A percentile compares a stretch with the other conserved stretches of the same genome.
phyloP scores from a whole-genome alignment of 225 moss, liverwort and hornwort species.

The Physcomitrellopsis africana region DNA sequence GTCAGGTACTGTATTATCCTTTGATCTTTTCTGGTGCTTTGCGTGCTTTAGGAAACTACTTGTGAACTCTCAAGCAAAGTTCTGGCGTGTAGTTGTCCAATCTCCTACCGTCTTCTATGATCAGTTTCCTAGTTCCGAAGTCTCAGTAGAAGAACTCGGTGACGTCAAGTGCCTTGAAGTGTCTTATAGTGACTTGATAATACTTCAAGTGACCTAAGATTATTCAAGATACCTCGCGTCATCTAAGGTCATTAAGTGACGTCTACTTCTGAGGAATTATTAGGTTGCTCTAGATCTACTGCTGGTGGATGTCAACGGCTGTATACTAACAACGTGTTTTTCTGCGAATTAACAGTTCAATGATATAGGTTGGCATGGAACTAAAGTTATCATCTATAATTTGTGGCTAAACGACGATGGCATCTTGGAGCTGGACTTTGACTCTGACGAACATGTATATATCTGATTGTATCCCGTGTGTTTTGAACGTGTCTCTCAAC shows the following conservation, averaged over 20 bases:
- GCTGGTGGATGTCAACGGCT: no score
- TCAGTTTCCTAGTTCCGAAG: no score
- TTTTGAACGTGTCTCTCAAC: background rate
- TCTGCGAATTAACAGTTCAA: constrained; percentile 41
- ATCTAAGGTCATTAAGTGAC: background rate
- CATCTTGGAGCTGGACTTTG: constrained; percentile 73
- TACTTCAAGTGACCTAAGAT: no score
- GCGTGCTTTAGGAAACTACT: no score
- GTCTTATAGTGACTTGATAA: no score
- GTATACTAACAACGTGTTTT: background rate
- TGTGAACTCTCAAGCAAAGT: background rate
- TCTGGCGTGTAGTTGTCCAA: background rate
- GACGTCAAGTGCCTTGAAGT: no score
- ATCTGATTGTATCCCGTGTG: background rate
- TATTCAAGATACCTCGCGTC: no score
- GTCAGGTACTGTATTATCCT: constrained; percentile 38
- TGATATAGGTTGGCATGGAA: constrained; percentile 67
- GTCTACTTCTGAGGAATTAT: no score
- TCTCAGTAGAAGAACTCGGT: no score
- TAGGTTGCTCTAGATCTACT: no score
- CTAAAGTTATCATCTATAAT: constrained; percentile 75
- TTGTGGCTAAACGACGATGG: constrained; percentile 82
- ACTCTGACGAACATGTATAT: constrained; percentile 55
- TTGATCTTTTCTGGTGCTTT: background rate
- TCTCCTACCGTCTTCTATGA: no score